These are phyloP conservation scores for Pholiota adiposa DNA, from an alignment of 1,284 basidiomycete genomes.

Conservation along the genomic window DNA sequence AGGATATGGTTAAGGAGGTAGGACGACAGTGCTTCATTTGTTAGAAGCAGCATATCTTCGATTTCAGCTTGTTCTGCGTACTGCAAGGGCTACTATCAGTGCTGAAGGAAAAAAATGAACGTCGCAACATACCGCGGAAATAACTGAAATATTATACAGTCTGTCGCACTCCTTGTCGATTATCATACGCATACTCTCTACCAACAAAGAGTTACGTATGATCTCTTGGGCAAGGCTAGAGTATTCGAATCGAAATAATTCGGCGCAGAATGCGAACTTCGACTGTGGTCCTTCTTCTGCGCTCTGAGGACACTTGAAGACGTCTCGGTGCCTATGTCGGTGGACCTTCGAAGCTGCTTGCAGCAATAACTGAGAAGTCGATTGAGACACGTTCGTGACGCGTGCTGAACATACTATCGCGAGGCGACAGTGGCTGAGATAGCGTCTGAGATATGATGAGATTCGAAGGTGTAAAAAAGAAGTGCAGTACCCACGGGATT, in stretches of 20 bases:
- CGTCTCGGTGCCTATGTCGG: background rate
- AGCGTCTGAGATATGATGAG: background rate
- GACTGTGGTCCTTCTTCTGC: background rate
- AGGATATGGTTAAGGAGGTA: background rate
- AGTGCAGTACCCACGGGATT: background rate
- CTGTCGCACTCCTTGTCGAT: slow-evolving; percentile 1
- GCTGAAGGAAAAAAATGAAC: background rate
- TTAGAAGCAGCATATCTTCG: background rate
- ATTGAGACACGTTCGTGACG: background rate
- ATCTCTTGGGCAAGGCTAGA: background rate
- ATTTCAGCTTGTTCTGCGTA: background rate
- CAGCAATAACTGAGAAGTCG: background rate
- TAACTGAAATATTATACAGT: background rate
- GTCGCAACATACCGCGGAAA: background rate
- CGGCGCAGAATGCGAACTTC: background rate
- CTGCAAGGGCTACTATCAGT: background rate
- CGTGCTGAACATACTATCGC: slow-evolving; percentile 1
- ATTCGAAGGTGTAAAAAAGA: background rate
- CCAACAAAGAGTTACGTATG: background rate
- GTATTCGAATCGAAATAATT: slow-evolving; percentile 7
- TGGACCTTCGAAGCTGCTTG: slow-evolving; percentile 1
- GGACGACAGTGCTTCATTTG: background rate
- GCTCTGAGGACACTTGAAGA: background rate
- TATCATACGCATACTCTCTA: background rate
- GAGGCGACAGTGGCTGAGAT: background rate